Conservation (phyloP, 441 rosid species). For the Pelargonium australe region DNA sequence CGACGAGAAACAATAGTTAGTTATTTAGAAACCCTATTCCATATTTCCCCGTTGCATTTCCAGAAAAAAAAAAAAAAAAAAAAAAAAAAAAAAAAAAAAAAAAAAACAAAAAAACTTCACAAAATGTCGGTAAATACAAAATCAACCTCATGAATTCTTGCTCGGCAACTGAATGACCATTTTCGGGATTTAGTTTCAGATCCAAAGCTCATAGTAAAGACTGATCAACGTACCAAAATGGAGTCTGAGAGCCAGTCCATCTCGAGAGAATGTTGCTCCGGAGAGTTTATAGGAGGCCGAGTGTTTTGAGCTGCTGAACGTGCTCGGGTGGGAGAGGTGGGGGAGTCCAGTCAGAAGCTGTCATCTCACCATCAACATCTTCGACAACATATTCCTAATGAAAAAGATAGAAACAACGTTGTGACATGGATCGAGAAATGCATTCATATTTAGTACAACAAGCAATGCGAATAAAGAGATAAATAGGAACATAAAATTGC, state of each 20-base stretch:
- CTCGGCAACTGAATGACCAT: too few species aligned
- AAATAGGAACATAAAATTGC: not conserved
- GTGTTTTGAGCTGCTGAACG: slow-evolving; percentile 81
- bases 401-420: slow-evolving; percentile 6
- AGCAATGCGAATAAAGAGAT: not conserved
- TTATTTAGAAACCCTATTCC: too few species aligned
- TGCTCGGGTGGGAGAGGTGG: slow-evolving; percentile 85
- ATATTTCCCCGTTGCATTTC: too few species aligned
- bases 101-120: too few species aligned
- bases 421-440: not conserved
- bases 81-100: too few species aligned
- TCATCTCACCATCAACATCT: slow-evolving; percentile 90
- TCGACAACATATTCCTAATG: slow-evolving; percentile 91
- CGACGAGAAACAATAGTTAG: too few species aligned
- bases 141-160: too few species aligned
- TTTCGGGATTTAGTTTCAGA: too few species aligned
- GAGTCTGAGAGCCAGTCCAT: slow-evolving; percentile 20
- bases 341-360: slow-evolving; percentile 84
- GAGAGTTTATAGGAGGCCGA: slow-evolving; percentile 68
- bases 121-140: too few species aligned
- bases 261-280: slow-evolving; percentile 24
- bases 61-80: too few species aligned
- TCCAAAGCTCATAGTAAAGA: slow-evolving; percentile 11
- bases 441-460: not conserved
- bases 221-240: slow-evolving; percentile 21